phyloP scores from a whole-genome alignment of 2,329 filamentous ascomycete species.

The Stemphylium lycopersici region DNA sequence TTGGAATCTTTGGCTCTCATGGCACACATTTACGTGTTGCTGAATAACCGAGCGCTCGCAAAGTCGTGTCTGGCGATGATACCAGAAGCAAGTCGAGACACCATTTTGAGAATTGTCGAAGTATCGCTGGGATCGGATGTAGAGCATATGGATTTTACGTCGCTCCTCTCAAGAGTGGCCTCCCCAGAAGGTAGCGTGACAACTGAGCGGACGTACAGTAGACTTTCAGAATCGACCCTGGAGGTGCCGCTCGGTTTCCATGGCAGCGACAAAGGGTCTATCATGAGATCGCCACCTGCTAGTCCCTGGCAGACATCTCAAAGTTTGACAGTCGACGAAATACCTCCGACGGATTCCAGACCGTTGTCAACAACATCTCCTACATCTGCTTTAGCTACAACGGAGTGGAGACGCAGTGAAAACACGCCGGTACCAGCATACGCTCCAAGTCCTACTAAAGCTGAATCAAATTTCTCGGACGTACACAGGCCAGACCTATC shows the following conservation, averaged over 20 bases:
- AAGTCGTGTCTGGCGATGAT: conserved; percentile 32
- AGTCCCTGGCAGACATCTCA: neutral
- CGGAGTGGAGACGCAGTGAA: neutral
- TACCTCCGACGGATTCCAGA: neutral
- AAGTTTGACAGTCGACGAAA: neutral
- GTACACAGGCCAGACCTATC: neutral
- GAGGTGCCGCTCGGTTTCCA: neutral
- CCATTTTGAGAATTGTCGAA: conserved; percentile 20
- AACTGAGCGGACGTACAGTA: neutral
- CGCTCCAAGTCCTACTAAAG: neutral
- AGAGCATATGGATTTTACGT: conserved; percentile 29
- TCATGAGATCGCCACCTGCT: neutral
- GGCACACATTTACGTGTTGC: conserved; percentile 33
- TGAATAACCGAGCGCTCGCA: conserved; percentile 28
- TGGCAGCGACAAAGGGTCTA: neutral
- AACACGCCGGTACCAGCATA: neutral
- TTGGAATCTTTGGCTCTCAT: conserved; percentile 39
- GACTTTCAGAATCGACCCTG: conserved; percentile 4
- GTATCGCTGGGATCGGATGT: conserved; percentile 20
- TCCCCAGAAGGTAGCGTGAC: neutral
- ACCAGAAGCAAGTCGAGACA: conserved; percentile 20
- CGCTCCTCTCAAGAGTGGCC: conserved; percentile 14
- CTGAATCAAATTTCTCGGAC: neutral
- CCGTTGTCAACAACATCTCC: neutral
- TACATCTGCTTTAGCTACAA: neutral